phyloP scores from a whole-genome alignment of 2,329 filamentous ascomycete genomes.

The Aspergillus udagawae region DNA sequence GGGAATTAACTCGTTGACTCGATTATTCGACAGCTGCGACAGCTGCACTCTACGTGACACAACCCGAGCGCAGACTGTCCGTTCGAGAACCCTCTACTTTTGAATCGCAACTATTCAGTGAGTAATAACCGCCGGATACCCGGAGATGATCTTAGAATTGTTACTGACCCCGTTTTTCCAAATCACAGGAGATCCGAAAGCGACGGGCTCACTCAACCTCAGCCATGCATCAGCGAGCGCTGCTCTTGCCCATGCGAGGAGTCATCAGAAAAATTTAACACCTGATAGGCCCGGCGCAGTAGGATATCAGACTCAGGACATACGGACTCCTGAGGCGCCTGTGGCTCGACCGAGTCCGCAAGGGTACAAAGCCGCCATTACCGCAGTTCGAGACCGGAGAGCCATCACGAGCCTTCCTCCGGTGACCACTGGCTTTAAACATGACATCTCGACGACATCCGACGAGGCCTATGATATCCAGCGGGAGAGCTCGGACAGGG shows the following conservation, averaged over 20 bases:
- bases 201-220: slow-evolving; percentile 53
- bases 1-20: not conserved
- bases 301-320: slow-evolving; percentile 55
- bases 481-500: slow-evolving; percentile 46
- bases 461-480: slow-evolving; percentile 56
- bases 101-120: slow-evolving; percentile 21
- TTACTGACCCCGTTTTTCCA: not conserved
- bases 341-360: slow-evolving; percentile 52
- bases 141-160: not conserved
- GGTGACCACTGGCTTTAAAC: slow-evolving; percentile 8
- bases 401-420: slow-evolving; percentile 12
- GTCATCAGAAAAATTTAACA: slow-evolving; percentile 56
- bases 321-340: slow-evolving; percentile 39
- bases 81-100: slow-evolving; percentile 17
- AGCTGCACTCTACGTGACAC: slow-evolving; percentile 56
- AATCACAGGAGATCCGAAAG: slow-evolving; percentile 18
- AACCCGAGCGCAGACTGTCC: slow-evolving; percentile 34
- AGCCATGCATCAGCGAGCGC: slow-evolving; percentile 63
- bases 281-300: slow-evolving; percentile 52
- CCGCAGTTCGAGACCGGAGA: slow-evolving; percentile 47
- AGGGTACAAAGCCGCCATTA: slow-evolving; percentile 69
- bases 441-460: slow-evolving; percentile 54
- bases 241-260: slow-evolving; percentile 68
- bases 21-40: slow-evolving; percentile 48
- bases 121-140: slow-evolving; percentile 4